These are phyloP conservation scores for Colletotrichum australisinense DNA, from an alignment of 2,329 filamentous ascomycete genomes.

Conservation along the genomic window DNA sequence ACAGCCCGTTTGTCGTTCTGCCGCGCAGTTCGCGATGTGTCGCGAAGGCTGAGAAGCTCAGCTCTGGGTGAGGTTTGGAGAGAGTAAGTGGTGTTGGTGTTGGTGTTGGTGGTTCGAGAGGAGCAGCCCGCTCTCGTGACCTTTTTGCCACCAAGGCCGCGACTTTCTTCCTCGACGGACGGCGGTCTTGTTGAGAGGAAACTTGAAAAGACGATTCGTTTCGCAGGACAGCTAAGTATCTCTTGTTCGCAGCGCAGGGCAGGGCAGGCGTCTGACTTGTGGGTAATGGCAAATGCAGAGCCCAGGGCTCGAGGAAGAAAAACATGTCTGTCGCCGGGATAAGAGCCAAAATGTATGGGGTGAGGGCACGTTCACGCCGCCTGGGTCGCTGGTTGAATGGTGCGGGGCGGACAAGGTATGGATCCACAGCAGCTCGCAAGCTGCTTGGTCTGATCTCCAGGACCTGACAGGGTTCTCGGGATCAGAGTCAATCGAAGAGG, in stretches of 20 bases:
- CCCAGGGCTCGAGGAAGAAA: slow-evolving; percentile 4
- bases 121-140: not conserved
- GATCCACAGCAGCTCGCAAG: slow-evolving; percentile 42
- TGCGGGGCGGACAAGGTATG: slow-evolving; percentile 22
- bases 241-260: not conserved
- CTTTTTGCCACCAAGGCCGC: not conserved
- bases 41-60: too few species aligned
- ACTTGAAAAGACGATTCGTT: not conserved
- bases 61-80: not conserved
- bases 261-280: too few species aligned
- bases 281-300: too few species aligned
- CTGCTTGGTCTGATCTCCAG: slow-evolving; percentile 50
- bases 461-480: slow-evolving; percentile 37
- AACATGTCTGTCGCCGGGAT: not conserved
- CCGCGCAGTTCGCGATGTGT: not conserved
- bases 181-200: not conserved
- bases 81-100: not conserved
- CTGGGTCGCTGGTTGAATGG: not conserved
- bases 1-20: too few species aligned
- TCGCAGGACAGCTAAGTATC: not conserved
- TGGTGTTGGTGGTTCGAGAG: not conserved
- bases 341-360: not conserved
- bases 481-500: slow-evolving; percentile 35
- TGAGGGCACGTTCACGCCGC: not conserved
- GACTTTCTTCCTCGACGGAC: not conserved